phyloP scores from a whole-genome alignment of 2,329 filamentous ascomycete species.

The Furcasterigmium sp. region DNA sequence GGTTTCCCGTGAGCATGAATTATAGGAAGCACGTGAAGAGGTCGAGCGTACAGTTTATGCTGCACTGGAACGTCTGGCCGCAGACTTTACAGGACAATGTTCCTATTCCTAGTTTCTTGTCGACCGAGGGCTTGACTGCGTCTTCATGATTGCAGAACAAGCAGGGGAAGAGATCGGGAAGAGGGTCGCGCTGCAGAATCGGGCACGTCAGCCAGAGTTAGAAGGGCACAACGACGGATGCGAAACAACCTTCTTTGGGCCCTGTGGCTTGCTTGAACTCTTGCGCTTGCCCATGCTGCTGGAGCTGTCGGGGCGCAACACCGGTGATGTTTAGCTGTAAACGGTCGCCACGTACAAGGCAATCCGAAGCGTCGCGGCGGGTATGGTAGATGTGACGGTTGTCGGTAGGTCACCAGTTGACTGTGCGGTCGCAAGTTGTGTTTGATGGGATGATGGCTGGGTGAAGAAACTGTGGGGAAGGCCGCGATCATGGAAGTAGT shows the following conservation, averaged over 20 bases:
- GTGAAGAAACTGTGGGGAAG: no score
- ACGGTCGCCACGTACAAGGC: no score
- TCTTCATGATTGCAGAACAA: conserved; percentile 99
- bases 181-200: conserved; percentile 63
- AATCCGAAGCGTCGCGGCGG: no score
- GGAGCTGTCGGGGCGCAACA: no score
- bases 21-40: neutral
- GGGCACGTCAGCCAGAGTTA: neutral
- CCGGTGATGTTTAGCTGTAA: no score
- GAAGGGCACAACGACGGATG: no score
- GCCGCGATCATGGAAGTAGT: no score
- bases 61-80: conserved; percentile 87
- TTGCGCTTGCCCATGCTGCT: conserved; percentile 80
- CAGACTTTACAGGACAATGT: conserved; percentile 87
- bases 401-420: no score
- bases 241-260: conserved; percentile 73
- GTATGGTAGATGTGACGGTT: no score
- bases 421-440: no score
- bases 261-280: conserved; percentile 74
- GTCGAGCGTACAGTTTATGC: conserved; percentile 77
- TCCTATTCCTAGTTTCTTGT: conserved; percentile 87
- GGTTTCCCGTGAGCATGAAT: conserved; percentile 10
- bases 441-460: no score
- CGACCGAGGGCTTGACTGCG: conserved; percentile 82
- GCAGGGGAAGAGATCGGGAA: conserved; percentile 85